A percentile compares a stretch with the other conserved stretches of the same genome.
Conservation (phyloP, 2,329 filamentous ascomycete genomes). For the Cordyceps tenuipes region DNA sequence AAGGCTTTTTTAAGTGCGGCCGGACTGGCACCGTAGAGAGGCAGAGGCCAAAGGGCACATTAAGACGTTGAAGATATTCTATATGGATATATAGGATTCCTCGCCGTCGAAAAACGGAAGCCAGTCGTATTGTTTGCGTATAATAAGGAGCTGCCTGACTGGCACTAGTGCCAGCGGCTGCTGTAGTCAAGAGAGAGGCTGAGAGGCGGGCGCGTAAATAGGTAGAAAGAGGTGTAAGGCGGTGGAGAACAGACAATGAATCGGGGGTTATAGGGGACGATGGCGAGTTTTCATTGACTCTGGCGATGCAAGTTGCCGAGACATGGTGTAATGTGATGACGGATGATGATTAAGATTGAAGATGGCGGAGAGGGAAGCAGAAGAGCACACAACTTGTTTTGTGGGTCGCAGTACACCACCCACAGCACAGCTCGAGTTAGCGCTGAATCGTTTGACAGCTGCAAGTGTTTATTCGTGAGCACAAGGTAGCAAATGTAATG, state of each 20-base stretch:
- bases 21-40: too few species aligned
- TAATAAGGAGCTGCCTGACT: neutral
- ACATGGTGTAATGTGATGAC: neutral
- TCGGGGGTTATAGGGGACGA: neutral
- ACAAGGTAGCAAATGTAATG: too few species aligned
- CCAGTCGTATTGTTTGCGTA: neutral
- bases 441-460: too few species aligned
- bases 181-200: neutral
- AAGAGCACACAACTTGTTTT: too few species aligned
- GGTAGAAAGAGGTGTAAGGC: neutral
- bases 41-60: too few species aligned
- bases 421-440: too few species aligned
- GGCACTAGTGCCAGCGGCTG: slow-evolving; percentile 7
- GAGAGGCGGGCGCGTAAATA: neutral
- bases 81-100: neutral
- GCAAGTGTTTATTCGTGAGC: too few species aligned
- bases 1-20: too few species aligned
- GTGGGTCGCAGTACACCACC: too few species aligned
- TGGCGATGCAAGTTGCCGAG: neutral
- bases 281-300: neutral
- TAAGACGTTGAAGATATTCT: too few species aligned
- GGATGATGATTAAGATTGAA: neutral
- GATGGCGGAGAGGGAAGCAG: neutral
- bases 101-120: neutral
- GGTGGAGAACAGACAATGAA: neutral